Conservation (phyloP, 257 asterid species). For the Cinchona pubescens region DNA sequence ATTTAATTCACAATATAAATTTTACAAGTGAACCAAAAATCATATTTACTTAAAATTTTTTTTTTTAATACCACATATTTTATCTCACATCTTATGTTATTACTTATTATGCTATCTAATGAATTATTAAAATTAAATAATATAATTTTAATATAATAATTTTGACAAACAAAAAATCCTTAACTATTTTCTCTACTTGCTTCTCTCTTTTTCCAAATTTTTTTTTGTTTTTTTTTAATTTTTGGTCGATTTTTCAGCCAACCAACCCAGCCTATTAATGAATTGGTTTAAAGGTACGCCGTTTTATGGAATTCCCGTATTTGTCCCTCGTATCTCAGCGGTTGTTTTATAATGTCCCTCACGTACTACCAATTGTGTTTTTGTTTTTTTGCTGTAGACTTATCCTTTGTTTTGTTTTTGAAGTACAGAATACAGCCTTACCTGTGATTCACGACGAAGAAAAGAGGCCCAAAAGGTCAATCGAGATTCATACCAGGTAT, state of each 20-base stretch:
- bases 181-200: conserved; percentile 2
- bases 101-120: no score
- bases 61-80: no score
- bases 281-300: neutral
- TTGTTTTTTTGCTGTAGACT: neutral
- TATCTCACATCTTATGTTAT: no score
- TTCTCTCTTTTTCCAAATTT: neutral
- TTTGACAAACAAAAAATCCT: no score
- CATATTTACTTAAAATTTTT: no score
- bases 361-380: neutral
- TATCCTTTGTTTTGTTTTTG: neutral
- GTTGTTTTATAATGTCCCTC: conserved; percentile 1
- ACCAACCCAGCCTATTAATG: conserved; percentile 15
- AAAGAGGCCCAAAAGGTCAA: neutral
- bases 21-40: no score
- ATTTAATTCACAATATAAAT: no score
- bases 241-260: conserved; percentile 5
- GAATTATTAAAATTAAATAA: no score
- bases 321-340: neutral
- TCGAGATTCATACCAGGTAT: neutral
- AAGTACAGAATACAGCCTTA: neutral
- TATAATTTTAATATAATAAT: no score
- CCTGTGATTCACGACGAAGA: neutral
- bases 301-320: neutral
- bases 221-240: neutral